phyloP scores from a whole-genome alignment of 805 yeast genomes.

The Lipomyces lipofer region DNA sequence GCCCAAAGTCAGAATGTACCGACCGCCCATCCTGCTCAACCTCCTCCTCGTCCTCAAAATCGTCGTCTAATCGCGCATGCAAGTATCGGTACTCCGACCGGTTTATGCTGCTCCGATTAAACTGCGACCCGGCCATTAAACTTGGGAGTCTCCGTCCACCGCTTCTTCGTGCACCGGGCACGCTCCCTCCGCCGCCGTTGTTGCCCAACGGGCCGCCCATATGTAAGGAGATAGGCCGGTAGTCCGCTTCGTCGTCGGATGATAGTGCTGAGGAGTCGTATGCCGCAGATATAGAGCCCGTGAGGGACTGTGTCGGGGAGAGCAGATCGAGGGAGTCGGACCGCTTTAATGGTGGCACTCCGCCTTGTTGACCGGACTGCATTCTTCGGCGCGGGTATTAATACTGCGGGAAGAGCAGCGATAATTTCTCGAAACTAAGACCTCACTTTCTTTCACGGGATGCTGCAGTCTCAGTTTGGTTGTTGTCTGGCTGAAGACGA shows the following conservation, averaged over 20 bases:
- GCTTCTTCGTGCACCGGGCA: not conserved
- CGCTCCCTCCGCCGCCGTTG: not conserved
- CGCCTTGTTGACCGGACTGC: too few relatives aligned
- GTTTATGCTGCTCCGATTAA: constrained; percentile 23
- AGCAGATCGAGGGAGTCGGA: constrained; percentile 29
- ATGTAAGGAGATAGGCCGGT: constrained; percentile 5
- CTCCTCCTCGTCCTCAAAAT: constrained; percentile 2
- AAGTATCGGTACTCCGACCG: constrained; percentile 28
- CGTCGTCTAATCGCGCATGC: constrained; percentile 22
- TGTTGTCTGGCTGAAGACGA: too few relatives aligned
- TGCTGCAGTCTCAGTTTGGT: too few relatives aligned
- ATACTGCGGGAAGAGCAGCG: not conserved
- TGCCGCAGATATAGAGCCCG: constrained; percentile 17
- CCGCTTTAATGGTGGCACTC: constrained; percentile 14
- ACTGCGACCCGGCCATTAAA: constrained; percentile 10
- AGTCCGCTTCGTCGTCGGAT: constrained; percentile 22
- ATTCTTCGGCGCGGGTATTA: too few relatives aligned
- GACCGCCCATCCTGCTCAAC: constrained; percentile 9
- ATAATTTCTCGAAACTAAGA: not conserved
- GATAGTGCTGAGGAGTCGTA: constrained; percentile 20
- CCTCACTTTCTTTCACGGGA: too few relatives aligned
- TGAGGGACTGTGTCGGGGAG: constrained; percentile 28
- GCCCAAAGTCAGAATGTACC: constrained; percentile 10
- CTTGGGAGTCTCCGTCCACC: constrained; percentile 18
- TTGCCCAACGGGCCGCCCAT: not conserved